Base-by-base conservation (phyloP, 352 stramenopile genomes). In the Phytophthora hibernalis region DNA sequence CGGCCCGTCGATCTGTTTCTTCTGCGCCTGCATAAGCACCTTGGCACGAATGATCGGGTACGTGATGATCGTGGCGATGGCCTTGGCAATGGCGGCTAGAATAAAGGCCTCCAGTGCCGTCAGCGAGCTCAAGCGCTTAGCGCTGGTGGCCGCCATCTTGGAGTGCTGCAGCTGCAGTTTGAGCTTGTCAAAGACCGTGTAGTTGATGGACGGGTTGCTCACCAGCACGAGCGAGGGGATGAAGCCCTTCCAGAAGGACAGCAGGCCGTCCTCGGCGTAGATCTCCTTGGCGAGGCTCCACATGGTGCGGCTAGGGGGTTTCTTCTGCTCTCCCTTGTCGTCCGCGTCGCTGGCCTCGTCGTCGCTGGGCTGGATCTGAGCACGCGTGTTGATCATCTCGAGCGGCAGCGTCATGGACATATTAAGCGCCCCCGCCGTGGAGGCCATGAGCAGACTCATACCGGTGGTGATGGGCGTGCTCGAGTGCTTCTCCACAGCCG, bases 21-120 rank as follows among this genome's bases (percentile, higher is more conserved):
- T 90, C 70, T 92, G 78, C 1, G 83, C 83, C 65, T 94, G 85
- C 80, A 94, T 91, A n/a, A 94, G 70, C 54, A 94, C 88, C 72
- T 97, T 97, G 31, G 89, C 88, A 30, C 89, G 89, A 68, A 97
- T 97, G 40, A 97, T 60, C 5, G 89, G 89, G 72, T 97, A 97
- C n/a, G 89, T 97, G 40, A 95, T 15, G 26, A 97, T 53, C 2
- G 89, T 97, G 15, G 89, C 89, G 28, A 96, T 74, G 5, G 84
- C 85, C 70, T 97, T 97, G 12, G 89, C 82, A 48, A 93, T 80
- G 8, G 87, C 87, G 2, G 86, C 89, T 26, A 97, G 61, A 48
- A 95, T 43, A 55, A 97, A 96, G n/a, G 87, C 84, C 55, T 96
- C 83, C 26, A 79, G 60, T 18, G 82, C 83, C 24, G 79, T 88